Percentiles rank a stretch among this genome's conserved stretches.
Evolutionary conservation across 2,329 filamentous ascomycete genomes (phyloP).

Genomic region (Apiospora hydei): DNA sequence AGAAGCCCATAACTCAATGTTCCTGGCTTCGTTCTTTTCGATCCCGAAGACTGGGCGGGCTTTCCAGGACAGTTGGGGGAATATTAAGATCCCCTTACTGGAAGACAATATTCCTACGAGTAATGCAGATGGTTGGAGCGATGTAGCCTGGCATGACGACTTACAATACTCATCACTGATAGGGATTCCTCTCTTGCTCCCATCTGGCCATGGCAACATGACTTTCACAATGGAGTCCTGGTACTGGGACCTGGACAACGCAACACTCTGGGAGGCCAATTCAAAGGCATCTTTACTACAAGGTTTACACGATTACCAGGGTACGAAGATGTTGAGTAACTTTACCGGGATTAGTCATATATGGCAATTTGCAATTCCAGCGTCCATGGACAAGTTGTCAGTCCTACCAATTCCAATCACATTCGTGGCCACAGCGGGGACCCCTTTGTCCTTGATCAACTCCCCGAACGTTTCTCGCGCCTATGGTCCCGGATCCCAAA

Average conservation of each 20-base stretch:
- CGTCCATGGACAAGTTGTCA: background rate
- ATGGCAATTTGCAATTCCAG: background rate
- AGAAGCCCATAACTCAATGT: background rate
- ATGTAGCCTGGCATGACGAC: background rate
- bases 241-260: background rate
- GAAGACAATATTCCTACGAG: background rate
- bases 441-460: background rate
- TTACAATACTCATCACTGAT: background rate
- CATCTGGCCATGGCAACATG: background rate
- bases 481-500: background rate
- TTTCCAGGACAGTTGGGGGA: background rate
- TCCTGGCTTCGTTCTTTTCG: background rate
- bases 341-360: background rate
- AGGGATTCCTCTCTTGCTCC: background rate
- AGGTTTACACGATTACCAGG: background rate
- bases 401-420: background rate
- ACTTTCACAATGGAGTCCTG: background rate
- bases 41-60: background rate
- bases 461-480: background rate
- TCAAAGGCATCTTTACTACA: background rate
- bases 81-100: background rate
- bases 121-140: background rate
- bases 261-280: background rate
- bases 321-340: background rate
- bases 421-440: background rate